Base-by-base conservation (phyloP, 331 rosid genomes). In the Acacia pycnantha region DNA sequence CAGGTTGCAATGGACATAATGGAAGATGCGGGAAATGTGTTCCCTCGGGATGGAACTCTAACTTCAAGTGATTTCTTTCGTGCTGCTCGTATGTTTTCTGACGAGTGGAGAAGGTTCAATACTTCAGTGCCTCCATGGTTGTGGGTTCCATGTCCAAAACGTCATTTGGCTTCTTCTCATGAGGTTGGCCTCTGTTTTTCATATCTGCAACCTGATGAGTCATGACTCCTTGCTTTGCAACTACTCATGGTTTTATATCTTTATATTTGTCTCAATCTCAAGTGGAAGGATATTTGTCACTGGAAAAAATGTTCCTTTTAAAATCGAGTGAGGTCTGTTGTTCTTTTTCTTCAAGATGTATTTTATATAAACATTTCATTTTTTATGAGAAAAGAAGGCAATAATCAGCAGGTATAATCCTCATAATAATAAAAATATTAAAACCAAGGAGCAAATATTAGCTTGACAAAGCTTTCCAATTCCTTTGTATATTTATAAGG, bases 261-360 rank as follows among this genome's bases (percentile, higher is more conserved):
- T 3, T 48, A 44, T 21, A 11, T 37, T 21, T 40, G 10, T 69
- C 73, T 62, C 71, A 90, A 6, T 56, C 29, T 58, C 33, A 24
- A 92, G 84, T 64, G 67, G 90, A 84, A 74, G 95, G 98, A 85
- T 94, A 93, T 88, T 85, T 93, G 78, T 78, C 92, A 15, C 68
- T 91, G 75, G 97, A 90, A 87, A 90, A 80, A 77, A 74, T 87
- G 35, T 87, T 90, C 85, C 79, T 79, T 70, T 37, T 61, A 66
- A 77, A 77, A 12, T 83, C 83, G 40, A 84, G 33, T 40, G 82
- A 90, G 90, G 91, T 82, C 46, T 77, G 85, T 66, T 77, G 31
- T 35, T 4, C 9, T 51, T 16, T 51, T 73, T 19, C 7, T 41
- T 40, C 11, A n/a, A 9, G 2, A 10, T 12, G 37, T 0, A 1